These are phyloP conservation scores for Colletotrichum lindemuthianum DNA, from an alignment of 2,329 filamentous ascomycete genomes.

Conservation along the genomic window DNA sequence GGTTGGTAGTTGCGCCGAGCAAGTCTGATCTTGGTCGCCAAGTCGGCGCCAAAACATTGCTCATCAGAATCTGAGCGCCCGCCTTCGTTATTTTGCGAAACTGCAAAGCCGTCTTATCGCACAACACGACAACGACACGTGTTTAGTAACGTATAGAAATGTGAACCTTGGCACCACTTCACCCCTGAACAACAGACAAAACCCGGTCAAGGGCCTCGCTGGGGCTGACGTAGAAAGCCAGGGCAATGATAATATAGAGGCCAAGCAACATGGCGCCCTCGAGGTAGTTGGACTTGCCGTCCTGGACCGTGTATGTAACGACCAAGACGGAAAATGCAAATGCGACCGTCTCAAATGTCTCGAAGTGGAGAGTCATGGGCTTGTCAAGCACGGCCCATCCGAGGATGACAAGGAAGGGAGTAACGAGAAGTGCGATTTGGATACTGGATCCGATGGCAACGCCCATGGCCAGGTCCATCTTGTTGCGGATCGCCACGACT, in stretches of 20 bases:
- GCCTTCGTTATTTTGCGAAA: not conserved
- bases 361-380: constrained; percentile 82
- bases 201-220: constrained; percentile 56
- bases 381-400: constrained; percentile 79
- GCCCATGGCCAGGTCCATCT: constrained; percentile 78
- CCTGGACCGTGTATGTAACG: constrained; percentile 80
- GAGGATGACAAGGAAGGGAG: constrained; percentile 81
- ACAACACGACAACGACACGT: not conserved
- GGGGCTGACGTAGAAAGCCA: constrained; percentile 69
- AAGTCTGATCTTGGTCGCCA: too few relatives aligned
- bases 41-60: too few relatives aligned
- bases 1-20: too few relatives aligned
- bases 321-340: constrained; percentile 81
- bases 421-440: constrained; percentile 85
- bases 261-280: constrained; percentile 77
- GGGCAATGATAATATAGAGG: constrained; percentile 68
- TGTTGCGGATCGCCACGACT: constrained; percentile 81
- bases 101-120: not conserved
- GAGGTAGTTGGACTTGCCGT: constrained; percentile 86
- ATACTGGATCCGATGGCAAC: constrained; percentile 85
- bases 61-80: too few relatives aligned
- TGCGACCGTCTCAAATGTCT: constrained; percentile 81
- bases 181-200: constrained; percentile 24
- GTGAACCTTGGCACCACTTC: not conserved
- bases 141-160: constrained; percentile 6